A percentile compares a stretch with the other conserved stretches of the same genome.
Conservation (phyloP, 345 rosid species). For the Citrus medica region DNA sequence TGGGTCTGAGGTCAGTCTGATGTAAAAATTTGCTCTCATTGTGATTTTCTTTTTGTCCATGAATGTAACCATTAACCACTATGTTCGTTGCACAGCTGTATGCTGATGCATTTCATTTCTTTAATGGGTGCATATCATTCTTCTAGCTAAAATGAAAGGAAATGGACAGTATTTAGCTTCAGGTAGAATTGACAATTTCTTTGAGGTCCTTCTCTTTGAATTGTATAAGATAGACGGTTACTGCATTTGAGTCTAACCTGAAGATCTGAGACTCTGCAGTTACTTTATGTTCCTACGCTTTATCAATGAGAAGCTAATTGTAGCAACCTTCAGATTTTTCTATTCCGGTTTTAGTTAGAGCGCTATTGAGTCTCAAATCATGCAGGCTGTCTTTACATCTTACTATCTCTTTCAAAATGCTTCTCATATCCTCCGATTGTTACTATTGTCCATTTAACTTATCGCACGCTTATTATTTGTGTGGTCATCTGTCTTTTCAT, state of each 20-base stretch:
- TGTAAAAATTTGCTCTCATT: background rate
- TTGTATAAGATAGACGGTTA: background rate
- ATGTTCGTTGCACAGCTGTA: background rate
- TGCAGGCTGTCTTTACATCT: background rate
- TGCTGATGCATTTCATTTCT: slow-evolving; percentile 6
- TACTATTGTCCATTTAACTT: background rate
- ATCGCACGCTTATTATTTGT: background rate
- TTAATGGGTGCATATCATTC: background rate
- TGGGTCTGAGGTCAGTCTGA: slow-evolving; percentile 66
- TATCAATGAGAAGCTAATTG: background rate
- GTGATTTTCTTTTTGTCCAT: background rate
- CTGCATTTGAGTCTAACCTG: background rate
- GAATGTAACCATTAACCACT: background rate
- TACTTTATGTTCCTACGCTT: background rate
- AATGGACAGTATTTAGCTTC: background rate
- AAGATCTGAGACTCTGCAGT: background rate
- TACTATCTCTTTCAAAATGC: background rate
- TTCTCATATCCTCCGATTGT: background rate
- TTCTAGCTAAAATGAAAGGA: background rate
- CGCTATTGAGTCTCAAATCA: background rate
- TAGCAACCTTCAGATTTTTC: background rate
- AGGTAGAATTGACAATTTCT: background rate
- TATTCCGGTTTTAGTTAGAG: background rate
- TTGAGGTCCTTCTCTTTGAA: background rate
- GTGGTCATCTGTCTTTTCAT: background rate